A percentile compares a stretch with the other conserved stretches of the same genome.
These are phyloP conservation scores for Coemansia sp. DNA, from an alignment of 192 early-diverging fungal genomes.

Conservation along the genomic window DNA sequence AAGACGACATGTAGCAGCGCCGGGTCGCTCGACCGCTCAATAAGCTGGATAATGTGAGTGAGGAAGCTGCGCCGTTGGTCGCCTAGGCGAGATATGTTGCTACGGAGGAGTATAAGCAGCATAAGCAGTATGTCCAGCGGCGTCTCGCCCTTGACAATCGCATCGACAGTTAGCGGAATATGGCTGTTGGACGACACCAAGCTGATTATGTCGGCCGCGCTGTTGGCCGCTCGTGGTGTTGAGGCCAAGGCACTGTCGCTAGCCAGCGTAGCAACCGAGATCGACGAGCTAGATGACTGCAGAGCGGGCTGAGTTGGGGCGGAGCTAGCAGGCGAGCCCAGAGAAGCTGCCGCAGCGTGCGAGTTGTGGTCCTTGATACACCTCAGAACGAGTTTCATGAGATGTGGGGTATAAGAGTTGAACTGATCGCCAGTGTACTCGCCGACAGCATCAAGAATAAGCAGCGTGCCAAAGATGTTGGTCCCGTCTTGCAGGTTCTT, in stretches of 20 bases:
- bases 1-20: constrained; percentile 74
- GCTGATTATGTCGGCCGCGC: constrained; percentile 24
- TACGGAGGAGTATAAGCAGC: constrained; percentile 55
- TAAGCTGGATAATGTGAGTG: constrained; percentile 73
- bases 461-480: constrained; percentile 66
- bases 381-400: constrained; percentile 83
- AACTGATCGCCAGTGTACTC: constrained; percentile 64
- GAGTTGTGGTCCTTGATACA: constrained; percentile 80
- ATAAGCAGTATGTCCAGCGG: constrained; percentile 45
- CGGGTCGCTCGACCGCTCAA: constrained; percentile 78
- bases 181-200: constrained; percentile 28
- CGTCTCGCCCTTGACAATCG: constrained; percentile 39
- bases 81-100: constrained; percentile 67
- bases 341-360: constrained; percentile 23
- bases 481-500: constrained; percentile 65
- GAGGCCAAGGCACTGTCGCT: constrained; percentile 1
- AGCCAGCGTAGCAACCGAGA: constrained; percentile 9
- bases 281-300: constrained; percentile 20
- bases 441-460: constrained; percentile 65
- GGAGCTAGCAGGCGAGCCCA: constrained; percentile 9
- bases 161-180: constrained; percentile 34
- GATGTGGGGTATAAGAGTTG: constrained; percentile 66
- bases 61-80: constrained; percentile 88
- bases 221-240: constrained; percentile 4
- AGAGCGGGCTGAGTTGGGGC: constrained; percentile 10